Conservation (phyloP, 805 yeast species). For the Metschnikowia proteae region DNA sequence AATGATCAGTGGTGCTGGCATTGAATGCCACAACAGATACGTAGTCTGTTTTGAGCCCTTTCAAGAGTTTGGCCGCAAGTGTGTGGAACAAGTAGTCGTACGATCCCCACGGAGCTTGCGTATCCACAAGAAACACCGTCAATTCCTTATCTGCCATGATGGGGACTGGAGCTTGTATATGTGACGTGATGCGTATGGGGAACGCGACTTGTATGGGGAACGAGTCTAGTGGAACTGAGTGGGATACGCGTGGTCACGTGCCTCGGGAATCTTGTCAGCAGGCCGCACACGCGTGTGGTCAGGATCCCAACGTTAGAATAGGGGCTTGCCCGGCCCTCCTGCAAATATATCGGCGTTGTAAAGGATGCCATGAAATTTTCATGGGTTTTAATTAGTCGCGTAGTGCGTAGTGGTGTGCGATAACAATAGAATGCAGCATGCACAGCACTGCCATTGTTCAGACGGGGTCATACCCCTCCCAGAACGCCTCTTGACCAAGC, state of each 20-base stretch:
- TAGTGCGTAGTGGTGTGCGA: not conserved
- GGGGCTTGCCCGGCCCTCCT: not conserved
- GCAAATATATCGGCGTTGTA: not conserved
- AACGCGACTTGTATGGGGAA: no score
- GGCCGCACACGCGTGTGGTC: not conserved
- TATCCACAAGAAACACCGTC: slow-evolving; percentile 50
- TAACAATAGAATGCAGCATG: not conserved
- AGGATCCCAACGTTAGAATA: not conserved
- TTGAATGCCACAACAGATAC: slow-evolving; percentile 32
- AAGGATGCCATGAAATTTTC: not conserved
- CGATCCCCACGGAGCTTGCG: slow-evolving; percentile 42
- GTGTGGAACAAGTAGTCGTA: slow-evolving; percentile 37
- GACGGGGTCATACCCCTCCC: not conserved
- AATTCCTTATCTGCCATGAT: slow-evolving; percentile 36
- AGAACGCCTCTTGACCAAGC: not conserved
- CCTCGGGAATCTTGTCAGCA: not conserved
- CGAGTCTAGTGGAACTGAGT: not conserved
- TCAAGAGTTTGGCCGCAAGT: slow-evolving; percentile 38
- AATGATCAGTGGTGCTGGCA: slow-evolving; percentile 17
- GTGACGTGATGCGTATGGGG: no score
- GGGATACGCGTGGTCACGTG: not conserved
- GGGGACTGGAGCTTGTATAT: not conserved
- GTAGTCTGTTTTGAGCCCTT: slow-evolving; percentile 43
- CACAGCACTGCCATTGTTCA: not conserved
- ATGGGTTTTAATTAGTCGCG: not conserved